phyloP scores from a whole-genome alignment of 2,329 filamentous ascomycete species.

The Talaromyces rugulosus region DNA sequence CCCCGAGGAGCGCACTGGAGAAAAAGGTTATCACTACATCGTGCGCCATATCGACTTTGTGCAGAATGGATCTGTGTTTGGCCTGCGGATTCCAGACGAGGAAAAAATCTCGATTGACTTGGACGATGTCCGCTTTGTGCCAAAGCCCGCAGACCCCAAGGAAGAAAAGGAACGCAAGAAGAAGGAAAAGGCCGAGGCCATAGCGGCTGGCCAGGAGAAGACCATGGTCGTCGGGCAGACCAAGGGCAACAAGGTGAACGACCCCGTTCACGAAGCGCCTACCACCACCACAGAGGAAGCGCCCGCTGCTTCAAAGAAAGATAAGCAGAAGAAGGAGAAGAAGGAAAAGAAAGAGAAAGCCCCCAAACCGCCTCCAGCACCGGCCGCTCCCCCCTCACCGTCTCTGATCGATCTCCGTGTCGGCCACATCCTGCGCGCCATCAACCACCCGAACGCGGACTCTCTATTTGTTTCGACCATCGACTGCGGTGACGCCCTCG shows the following conservation, averaged over 20 bases:
- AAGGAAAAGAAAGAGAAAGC: constrained; percentile 92
- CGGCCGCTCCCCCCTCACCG: constrained; percentile 74
- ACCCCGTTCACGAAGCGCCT: constrained; percentile 46
- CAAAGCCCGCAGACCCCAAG: constrained; percentile 84
- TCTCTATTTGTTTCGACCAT: constrained; percentile 94
- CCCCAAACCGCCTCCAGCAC: constrained; percentile 66
- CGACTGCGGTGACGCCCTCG: constrained; percentile 82
- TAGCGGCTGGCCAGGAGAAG: constrained; percentile 31
- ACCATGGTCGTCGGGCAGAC: constrained; percentile 15
- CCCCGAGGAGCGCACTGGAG: constrained; percentile 80
- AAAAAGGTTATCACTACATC: constrained; percentile 84
- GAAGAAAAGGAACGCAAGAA: constrained; percentile 95
- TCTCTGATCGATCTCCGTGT: constrained; percentile 90
- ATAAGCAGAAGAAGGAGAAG: constrained; percentile 58
- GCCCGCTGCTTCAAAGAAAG: constrained; percentile 27
- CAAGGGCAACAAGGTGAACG: constrained; percentile 56
- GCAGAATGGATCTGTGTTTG: constrained; percentile 74
- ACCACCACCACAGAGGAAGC: constrained; percentile 28
- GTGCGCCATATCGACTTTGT: constrained; percentile 92
- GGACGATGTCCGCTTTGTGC: constrained; percentile 78
- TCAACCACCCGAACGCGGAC: constrained; percentile 95
- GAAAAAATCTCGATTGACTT: constrained; percentile 77
- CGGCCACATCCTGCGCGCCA: constrained; percentile 92
- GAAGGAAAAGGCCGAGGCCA: constrained; percentile 72
- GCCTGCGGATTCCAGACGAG: constrained; percentile 62